phyloP scores from a whole-genome alignment of 257 asterid genomes.

The Salvia hispanica region DNA sequence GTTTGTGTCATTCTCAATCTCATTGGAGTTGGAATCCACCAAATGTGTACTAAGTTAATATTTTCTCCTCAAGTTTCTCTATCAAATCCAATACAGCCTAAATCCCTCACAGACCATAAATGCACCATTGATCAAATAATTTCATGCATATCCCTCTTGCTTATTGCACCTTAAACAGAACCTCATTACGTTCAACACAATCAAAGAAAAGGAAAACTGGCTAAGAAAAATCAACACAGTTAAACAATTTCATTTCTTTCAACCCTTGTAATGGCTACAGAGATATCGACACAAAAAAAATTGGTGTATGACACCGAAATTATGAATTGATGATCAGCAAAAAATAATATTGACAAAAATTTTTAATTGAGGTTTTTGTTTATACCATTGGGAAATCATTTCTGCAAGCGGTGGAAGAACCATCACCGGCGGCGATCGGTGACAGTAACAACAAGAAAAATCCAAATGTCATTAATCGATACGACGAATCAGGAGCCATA shows the following conservation, averaged over 20 bases:
- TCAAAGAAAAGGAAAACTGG: neutral
- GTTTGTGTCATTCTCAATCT: neutral
- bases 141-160: neutral
- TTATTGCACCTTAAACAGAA: neutral
- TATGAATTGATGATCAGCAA: constrained; percentile 18
- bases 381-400: constrained; percentile 49
- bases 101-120: constrained; percentile 6
- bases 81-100: neutral
- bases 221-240: neutral
- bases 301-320: neutral
- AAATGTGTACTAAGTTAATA: neutral
- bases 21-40: neutral
- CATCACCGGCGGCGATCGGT: constrained; percentile 38
- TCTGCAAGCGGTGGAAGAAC: constrained; percentile 41
- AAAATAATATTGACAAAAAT: neutral
- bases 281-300: constrained; percentile 16
- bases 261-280: neutral
- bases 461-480: constrained; percentile 30
- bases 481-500: constrained; percentile 42
- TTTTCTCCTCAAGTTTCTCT: neutral
- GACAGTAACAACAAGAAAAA: constrained; percentile 34
- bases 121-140: neutral
- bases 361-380: neutral
- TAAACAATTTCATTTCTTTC: too few relatives aligned
- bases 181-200: neutral